phyloP scores from a whole-genome alignment of 805 yeast species.

The Suhomyces sp. region DNA sequence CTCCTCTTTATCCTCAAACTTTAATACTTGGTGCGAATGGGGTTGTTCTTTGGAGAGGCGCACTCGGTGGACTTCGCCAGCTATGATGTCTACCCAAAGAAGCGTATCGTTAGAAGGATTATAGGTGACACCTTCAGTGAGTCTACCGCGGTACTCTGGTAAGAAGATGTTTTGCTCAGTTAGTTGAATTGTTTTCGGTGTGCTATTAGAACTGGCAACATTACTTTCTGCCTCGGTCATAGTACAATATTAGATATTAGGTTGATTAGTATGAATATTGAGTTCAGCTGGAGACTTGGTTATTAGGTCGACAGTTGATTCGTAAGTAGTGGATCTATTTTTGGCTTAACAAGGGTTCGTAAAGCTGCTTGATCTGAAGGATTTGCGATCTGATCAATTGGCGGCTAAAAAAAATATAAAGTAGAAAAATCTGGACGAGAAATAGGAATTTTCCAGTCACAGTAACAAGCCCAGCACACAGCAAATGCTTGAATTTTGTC shows the following conservation, averaged over 20 bases:
- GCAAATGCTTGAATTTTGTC: background rate
- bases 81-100: slow-evolving; percentile 47
- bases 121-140: slow-evolving; percentile 68
- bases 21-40: slow-evolving; percentile 36
- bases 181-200: background rate
- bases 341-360: background rate
- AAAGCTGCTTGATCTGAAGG: background rate
- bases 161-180: slow-evolving; percentile 10
- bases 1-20: slow-evolving; percentile 34
- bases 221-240: background rate
- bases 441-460: background rate
- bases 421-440: background rate
- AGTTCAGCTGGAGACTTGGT: background rate
- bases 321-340: background rate
- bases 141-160: slow-evolving; percentile 39
- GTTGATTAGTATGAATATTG: too few species aligned
- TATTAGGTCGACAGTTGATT: background rate
- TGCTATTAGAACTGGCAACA: background rate
- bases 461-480: background rate
- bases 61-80: slow-evolving; percentile 40
- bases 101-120: slow-evolving; percentile 52
- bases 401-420: background rate
- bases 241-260: background rate
- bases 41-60: slow-evolving; percentile 12
- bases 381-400: background rate